phyloP scores from a whole-genome alignment of 148 eudicot genomes.

The Diospyros kaki region DNA sequence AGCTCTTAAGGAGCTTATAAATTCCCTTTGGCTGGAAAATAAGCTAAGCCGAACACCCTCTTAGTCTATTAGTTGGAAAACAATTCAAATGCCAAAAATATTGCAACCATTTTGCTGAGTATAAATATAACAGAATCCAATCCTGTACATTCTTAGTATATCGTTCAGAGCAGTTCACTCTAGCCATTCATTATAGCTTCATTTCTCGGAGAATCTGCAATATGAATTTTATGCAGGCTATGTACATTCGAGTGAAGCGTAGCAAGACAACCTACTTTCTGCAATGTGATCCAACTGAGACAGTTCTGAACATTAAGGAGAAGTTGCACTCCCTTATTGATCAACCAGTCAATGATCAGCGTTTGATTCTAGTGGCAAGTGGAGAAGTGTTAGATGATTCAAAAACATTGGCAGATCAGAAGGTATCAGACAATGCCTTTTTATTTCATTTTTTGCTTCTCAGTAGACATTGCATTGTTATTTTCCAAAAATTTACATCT shows the following conservation, averaged over 20 bases:
- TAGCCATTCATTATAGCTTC: not conserved
- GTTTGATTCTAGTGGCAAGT: conserved; percentile 53
- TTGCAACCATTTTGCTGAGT: too few relatives aligned
- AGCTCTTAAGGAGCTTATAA: not conserved
- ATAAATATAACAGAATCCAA: not conserved
- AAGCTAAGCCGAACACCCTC: not conserved
- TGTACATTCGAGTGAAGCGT: conserved; percentile 93
- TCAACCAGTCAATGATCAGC: conserved; percentile 69
- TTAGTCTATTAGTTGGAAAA: not conserved
- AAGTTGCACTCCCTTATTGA: conserved; percentile 70
- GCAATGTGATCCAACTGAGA: conserved; percentile 89
- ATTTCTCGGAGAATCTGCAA: not conserved
- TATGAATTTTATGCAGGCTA: conserved; percentile 51
- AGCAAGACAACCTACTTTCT: conserved; percentile 85
- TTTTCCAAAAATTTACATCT: not conserved
- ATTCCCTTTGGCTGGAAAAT: not conserved
- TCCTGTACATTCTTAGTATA: not conserved
- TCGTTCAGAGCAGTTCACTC: not conserved
- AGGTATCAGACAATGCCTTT: conserved; percentile 37
- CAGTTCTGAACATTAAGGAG: conserved; percentile 65
- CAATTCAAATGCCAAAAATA: not conserved
- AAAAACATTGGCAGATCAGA: conserved; percentile 88
- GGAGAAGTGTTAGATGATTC: conserved; percentile 76
- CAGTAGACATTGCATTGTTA: not conserved
- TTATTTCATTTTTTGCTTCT: too few relatives aligned